Conservation (phyloP, 2,329 filamentous ascomycete genomes). For the Hypoxylon sp. region DNA sequence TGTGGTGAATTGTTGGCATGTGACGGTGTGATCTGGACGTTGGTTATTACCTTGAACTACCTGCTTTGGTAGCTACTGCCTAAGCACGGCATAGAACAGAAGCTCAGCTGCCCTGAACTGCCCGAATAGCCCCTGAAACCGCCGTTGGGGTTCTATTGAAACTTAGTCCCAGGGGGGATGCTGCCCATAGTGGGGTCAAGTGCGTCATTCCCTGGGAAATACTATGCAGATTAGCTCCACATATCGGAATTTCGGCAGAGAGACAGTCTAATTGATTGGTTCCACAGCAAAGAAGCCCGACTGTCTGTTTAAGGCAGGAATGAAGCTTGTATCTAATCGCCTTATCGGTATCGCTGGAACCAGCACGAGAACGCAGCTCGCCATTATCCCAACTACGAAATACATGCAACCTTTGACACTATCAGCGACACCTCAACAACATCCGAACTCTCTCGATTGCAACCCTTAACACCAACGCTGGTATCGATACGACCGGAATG, state of each 20-base stretch:
- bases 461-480: neutral
- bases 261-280: slow-evolving; percentile 6
- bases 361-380: slow-evolving; percentile 8
- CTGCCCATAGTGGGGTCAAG: slow-evolving; percentile 22
- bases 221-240: neutral
- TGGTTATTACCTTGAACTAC: slow-evolving; percentile 10
- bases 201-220: no score
- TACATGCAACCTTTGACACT: slow-evolving; percentile 11
- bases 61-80: neutral
- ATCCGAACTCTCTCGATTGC: neutral
- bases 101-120: slow-evolving; percentile 13
- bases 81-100: neutral
- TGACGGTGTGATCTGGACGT: slow-evolving; percentile 33
- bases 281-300: neutral
- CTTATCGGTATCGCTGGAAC: slow-evolving; percentile 30
- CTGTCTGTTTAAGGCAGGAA: slow-evolving; percentile 8
- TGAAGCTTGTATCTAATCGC: slow-evolving; percentile 7
- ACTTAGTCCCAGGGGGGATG: slow-evolving; percentile 30
- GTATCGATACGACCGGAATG: neutral
- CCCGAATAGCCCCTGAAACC: slow-evolving; percentile 12
- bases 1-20: slow-evolving; percentile 38
- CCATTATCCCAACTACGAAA: neutral
- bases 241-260: neutral
- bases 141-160: slow-evolving; percentile 5
- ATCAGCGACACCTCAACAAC: neutral